phyloP scores from a whole-genome alignment of 495 filamentous ascomycete species.

The Penicillium steckii region DNA sequence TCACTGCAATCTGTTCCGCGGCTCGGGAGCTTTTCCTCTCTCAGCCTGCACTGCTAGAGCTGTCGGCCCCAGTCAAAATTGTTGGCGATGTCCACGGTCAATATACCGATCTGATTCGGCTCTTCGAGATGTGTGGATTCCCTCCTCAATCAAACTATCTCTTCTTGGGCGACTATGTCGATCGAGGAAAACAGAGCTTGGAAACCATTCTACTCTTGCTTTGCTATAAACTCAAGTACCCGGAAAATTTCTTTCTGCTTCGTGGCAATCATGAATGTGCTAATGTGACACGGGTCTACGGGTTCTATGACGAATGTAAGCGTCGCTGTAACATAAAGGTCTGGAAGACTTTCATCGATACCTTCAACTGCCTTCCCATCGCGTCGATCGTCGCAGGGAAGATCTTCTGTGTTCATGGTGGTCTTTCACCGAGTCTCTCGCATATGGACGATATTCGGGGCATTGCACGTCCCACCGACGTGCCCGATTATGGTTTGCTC shows the following conservation, averaged over 20 bases:
- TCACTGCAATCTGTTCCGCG: conserved; percentile 84
- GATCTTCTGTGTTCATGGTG: conserved; percentile 98
- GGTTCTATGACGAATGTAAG: conserved; percentile 99
- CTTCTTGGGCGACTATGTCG: conserved; percentile 97
- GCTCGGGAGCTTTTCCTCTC: conserved; percentile 85
- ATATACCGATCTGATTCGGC: conserved; percentile 93
- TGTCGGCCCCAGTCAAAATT: conserved; percentile 97
- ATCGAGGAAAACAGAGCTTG: conserved; percentile 94
- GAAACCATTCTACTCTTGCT: conserved; percentile 94
- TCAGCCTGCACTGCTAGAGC: conserved; percentile 88
- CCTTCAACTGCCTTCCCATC: conserved; percentile 95
- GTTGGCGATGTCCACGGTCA: conserved; percentile 98
- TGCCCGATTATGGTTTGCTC: conserved; percentile 93
- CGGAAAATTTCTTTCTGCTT: conserved; percentile 97
- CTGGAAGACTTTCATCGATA: conserved; percentile 99
- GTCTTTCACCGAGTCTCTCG: conserved; percentile 83
- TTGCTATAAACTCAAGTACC: conserved; percentile 98
- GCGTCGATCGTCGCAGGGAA: conserved; percentile 96
- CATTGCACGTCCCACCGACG: conserved; percentile 93
- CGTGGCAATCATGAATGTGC: conserved; percentile 98
- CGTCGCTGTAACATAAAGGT: conserved; percentile 95
- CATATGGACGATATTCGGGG: conserved; percentile 99
- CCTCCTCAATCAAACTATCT: conserved; percentile 92
- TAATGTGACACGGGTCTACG: conserved; percentile 97
- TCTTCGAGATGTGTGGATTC: conserved; percentile 99